Evolutionary conservation across 2,329 filamentous ascomycete species (phyloP), one percentile per base, ranked within the genome.

Genomic region (Paraconiothyrium brasiliense): DNA sequence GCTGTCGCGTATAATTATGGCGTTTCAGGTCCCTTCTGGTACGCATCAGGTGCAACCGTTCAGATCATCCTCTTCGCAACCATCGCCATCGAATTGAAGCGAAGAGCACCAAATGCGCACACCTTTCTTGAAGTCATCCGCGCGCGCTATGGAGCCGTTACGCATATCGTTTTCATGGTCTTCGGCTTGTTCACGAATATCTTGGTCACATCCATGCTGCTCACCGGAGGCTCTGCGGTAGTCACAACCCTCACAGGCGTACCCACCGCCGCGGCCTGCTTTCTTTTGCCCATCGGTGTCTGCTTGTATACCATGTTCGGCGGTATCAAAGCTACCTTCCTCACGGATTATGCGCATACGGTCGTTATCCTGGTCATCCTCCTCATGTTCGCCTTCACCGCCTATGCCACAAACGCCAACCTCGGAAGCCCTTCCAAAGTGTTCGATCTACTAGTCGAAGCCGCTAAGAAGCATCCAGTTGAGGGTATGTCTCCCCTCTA

Each of bases 331-430:
- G 74, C 73, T 32, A 77, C 73, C 0, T 76, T 95, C 68, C 81
- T 95, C 66, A 97, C 93, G 0, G 92, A 94, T 69, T 95, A 92
- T 78, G 86, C 94, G 54, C 93, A 97, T 74, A 95, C 92, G 0
- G 89, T 95, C n/a, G 89, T 92, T 59, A 86, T 95, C 66, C 81
- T 97, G 24, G 85, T 96, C 68, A 93, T 97, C 63, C 92, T 97
- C 68, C 89, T 97, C 73, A 84, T 93, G 54, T 97, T 97, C 68
- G 86, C 93, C 0, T 90, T 97, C 67, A 93, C 90, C 1, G 86
- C 92, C 0, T 97, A 96, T 72, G 90, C 92, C 0, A 91, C 90
- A 0, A 91, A 88, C 22, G 86, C 86, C 1, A 80, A 87, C 6
- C 84, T 96, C 0, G 93, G 93, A 30, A 93, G 90, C 1, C 93